These are phyloP conservation scores for Geotrichum cucujoidarum DNA, from an alignment of 1,139 yeast species.

Conservation along the genomic window DNA sequence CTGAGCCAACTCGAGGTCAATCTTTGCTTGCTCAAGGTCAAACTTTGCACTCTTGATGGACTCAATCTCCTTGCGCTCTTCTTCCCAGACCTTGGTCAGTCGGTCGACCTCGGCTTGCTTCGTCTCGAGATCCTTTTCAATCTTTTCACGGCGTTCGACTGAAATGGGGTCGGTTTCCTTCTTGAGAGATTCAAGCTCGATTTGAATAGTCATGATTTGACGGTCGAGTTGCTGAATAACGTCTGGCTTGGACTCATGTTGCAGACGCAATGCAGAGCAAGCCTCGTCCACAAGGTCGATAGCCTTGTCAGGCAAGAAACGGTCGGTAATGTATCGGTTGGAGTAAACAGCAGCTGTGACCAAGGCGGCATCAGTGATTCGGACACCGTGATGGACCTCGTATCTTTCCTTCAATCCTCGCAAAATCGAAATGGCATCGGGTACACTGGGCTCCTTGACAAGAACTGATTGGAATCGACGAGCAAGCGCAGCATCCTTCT, in stretches of 20 bases:
- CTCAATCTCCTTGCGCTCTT: slow-evolving; percentile 70
- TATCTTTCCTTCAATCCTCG: slow-evolving; percentile 91
- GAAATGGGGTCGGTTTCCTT: slow-evolving; percentile 89
- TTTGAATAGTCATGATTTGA: slow-evolving; percentile 86
- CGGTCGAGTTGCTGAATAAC: slow-evolving; percentile 87
- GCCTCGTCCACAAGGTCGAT: slow-evolving; percentile 96
- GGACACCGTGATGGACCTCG: slow-evolving; percentile 98
- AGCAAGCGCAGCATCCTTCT: slow-evolving; percentile 86
- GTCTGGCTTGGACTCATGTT: slow-evolving; percentile 96
- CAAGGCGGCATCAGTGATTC: slow-evolving; percentile 86
- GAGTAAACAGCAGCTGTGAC: slow-evolving; percentile 92
- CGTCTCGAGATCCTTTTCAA: slow-evolving; percentile 59
- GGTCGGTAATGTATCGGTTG: slow-evolving; percentile 84
- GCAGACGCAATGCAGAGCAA: slow-evolving; percentile 86
- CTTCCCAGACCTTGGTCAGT: slow-evolving; percentile 79
- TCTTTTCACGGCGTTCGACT: slow-evolving; percentile 58
- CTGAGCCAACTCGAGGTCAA: slow-evolving; percentile 75
- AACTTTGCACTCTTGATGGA: slow-evolving; percentile 72
- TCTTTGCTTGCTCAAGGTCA: slow-evolving; percentile 75
- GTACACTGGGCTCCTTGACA: slow-evolving; percentile 86
- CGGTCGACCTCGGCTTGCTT: slow-evolving; percentile 63
- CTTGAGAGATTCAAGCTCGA: slow-evolving; percentile 85
- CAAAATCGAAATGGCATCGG: slow-evolving; percentile 84
- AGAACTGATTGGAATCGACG: slow-evolving; percentile 88
- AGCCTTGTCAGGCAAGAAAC: slow-evolving; percentile 92